phyloP scores from a whole-genome alignment of 192 early-diverging fungal genomes.

The Coemansia sp. region DNA sequence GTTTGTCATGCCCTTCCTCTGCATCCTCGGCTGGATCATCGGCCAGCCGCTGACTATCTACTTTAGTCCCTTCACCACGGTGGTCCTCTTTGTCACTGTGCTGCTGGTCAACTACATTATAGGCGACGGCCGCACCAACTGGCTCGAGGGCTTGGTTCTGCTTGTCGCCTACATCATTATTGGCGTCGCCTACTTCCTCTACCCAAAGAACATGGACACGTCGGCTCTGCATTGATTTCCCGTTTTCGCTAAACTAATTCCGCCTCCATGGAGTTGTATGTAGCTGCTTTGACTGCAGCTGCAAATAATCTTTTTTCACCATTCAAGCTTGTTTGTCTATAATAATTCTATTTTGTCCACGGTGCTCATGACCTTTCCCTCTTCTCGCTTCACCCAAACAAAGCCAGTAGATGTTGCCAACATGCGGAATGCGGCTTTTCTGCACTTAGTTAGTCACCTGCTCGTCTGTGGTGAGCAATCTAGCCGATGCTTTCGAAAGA shows the following conservation, averaged over 20 bases:
- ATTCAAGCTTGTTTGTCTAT: background rate
- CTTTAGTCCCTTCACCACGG: constrained; percentile 83
- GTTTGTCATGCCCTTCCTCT: constrained; percentile 69
- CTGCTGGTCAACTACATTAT: constrained; percentile 80
- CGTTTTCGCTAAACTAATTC: background rate
- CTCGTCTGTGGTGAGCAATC: no score
- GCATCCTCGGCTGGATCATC: constrained; percentile 87
- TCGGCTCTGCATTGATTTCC: background rate
- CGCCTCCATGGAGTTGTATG: constrained; percentile 3
- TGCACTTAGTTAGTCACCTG: no score
- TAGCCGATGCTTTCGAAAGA: no score
- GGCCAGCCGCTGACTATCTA: constrained; percentile 77
- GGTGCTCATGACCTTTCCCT: background rate
- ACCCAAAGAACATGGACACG: constrained; percentile 56
- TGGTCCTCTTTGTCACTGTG: constrained; percentile 79
- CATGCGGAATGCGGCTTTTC: no score
- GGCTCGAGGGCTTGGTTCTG: constrained; percentile 88
- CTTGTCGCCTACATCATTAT: constrained; percentile 85
- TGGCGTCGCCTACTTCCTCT: constrained; percentile 79
- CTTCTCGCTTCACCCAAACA: no score
- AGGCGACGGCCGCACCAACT: constrained; percentile 88
- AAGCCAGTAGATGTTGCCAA: no score
- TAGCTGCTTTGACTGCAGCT: background rate
- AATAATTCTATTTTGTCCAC: background rate
- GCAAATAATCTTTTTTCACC: constrained; percentile 1